Percentiles rank a stretch among this genome's conserved stretches.
phyloP scores from a whole-genome alignment of 2,329 filamentous ascomycete genomes.

The Fusarium avenaceum region DNA sequence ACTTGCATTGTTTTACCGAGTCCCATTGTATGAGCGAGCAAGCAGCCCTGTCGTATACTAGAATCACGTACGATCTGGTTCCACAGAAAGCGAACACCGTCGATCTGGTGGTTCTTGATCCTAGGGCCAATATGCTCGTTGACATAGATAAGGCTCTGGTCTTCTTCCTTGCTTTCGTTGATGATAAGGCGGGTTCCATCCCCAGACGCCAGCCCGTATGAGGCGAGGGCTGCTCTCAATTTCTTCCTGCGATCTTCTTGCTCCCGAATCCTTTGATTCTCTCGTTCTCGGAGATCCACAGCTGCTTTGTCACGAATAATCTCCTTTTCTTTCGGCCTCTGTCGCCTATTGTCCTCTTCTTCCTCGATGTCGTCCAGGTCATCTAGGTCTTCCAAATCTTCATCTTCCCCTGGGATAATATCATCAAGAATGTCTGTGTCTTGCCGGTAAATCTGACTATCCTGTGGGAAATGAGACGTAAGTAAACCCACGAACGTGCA shows the following conservation, averaged over 20 bases:
- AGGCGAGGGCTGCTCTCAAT: conserved; percentile 62
- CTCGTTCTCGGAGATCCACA: conserved; percentile 67
- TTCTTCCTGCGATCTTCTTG: conserved; percentile 66
- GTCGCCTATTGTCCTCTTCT: conserved; percentile 37
- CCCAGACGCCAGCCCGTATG: conserved; percentile 58
- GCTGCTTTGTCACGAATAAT: conserved; percentile 57
- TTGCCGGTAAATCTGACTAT: conserved; percentile 52
- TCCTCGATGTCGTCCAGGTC: conserved; percentile 29
- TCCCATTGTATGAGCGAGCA: conserved; percentile 92
- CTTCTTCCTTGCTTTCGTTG: conserved; percentile 74
- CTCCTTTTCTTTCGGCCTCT: conserved; percentile 52
- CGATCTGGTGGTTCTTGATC: conserved; percentile 85
- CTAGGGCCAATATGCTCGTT: conserved; percentile 71
- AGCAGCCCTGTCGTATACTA: conserved; percentile 76
- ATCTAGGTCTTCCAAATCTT: conserved; percentile 21
- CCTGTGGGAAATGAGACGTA: conserved; percentile 50
- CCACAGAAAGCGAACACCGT: conserved; percentile 90
- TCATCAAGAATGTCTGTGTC: conserved; percentile 41
- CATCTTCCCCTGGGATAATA: conserved; percentile 19
- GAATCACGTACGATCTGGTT: conserved; percentile 78
- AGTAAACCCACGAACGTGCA: conserved; percentile 49
- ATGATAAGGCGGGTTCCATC: conserved; percentile 70
- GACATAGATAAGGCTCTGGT: conserved; percentile 73
- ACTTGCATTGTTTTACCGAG: conserved; percentile 94
- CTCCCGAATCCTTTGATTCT: conserved; percentile 65